Conservation (phyloP, 2,329 filamentous ascomycete species). For the Coniochaeta prunicola region DNA sequence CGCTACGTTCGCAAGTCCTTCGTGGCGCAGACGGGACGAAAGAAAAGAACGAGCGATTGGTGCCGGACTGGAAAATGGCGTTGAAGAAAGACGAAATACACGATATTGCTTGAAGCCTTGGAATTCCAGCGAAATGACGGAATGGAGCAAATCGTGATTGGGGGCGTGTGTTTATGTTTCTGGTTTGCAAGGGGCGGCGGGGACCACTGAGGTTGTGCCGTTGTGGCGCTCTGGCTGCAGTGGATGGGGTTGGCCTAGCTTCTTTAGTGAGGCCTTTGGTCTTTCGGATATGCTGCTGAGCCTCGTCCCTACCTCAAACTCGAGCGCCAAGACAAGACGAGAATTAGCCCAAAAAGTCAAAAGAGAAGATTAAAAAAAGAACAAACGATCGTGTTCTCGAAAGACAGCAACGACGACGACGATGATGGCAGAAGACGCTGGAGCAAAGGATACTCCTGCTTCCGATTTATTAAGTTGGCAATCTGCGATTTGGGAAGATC, state of each 20-base stretch:
- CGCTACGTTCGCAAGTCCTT: neutral
- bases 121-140: conserved; percentile 1
- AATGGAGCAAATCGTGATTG: conserved; percentile 1
- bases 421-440: neutral
- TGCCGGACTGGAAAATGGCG: neutral
- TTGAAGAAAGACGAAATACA: neutral
- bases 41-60: neutral
- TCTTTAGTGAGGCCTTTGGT: neutral
- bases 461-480: too few species aligned
- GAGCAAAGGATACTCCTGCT: neutral
- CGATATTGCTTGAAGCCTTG: neutral
- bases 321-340: neutral
- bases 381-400: neutral
- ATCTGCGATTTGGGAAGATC: neutral
- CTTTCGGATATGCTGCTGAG: neutral
- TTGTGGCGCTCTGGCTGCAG: neutral
- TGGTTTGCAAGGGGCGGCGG: neutral
- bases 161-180: conserved; percentile 3
- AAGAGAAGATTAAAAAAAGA: neutral
- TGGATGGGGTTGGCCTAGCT: neutral
- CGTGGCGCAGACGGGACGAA: neutral
- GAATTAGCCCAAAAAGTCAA: neutral
- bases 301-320: neutral
- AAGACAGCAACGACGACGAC: neutral
- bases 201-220: neutral